A percentile compares a stretch with the other conserved stretches of the same genome.
These are phyloP conservation scores for Cyamopsis tetragonoloba DNA, from an alignment of 306 rosid genomes.

Conservation along the genomic window DNA sequence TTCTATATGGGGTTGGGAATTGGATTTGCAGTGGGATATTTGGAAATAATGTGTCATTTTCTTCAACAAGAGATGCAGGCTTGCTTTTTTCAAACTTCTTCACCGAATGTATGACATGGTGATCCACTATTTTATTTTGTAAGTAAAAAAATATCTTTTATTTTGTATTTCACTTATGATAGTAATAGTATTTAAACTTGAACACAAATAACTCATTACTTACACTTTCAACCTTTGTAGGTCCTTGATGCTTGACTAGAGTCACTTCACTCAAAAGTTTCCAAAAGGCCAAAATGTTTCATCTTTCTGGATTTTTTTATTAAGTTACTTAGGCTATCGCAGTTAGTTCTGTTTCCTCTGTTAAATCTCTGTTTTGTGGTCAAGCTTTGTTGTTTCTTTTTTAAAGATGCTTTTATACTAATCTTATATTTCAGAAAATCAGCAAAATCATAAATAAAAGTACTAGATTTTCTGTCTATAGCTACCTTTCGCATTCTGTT, in stretches of 20 bases:
- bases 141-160: too few relatives aligned
- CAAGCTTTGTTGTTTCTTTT: neutral
- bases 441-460: neutral
- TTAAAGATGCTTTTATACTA: neutral
- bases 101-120: neutral
- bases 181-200: too few relatives aligned
- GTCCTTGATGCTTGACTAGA: too few relatives aligned
- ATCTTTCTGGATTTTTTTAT: too few relatives aligned
- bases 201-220: too few relatives aligned
- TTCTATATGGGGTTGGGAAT: neutral
- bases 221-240: too few relatives aligned
- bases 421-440: neutral
- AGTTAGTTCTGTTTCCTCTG: neutral
- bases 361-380: neutral
- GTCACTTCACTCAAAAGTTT: too few relatives aligned
- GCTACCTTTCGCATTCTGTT: neutral
- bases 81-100: neutral
- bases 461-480: neutral
- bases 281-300: too few relatives aligned
- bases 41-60: neutral
- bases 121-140: too few relatives aligned
- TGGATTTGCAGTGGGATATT: constrained; percentile 1
- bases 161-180: too few relatives aligned
- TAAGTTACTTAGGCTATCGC: neutral
- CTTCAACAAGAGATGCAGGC: neutral